Evolutionary conservation across 176 grass and related monocot species (phyloP), one percentile per base, ranked within the genome.

Genomic region (Pontederia crassipes): DNA sequence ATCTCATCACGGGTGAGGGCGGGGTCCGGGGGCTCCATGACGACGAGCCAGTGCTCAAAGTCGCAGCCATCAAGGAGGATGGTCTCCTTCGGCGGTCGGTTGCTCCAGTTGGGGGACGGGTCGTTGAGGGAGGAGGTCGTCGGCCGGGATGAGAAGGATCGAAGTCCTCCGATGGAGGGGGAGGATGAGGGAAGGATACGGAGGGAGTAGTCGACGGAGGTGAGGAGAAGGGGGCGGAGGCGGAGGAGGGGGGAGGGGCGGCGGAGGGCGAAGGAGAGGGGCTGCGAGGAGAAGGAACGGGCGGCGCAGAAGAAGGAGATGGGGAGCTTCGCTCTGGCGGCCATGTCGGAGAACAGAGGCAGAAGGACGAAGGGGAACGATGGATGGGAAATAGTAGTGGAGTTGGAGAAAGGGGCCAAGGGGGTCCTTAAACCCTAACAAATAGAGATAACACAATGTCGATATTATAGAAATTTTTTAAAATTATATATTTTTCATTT

Each of bases 31-130:
- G 82, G 80, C 12, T 95, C 90, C 83, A 95, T 58, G 65, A 95
- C 83, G 54, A 95, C 65, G 10, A 95, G 83, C 86, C 86, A 95
- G 58, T 95, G 91, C 75, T 95, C 83, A 57, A 95, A 95, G 73
- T 95, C 86, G 52, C 86, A 95, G 0, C 86, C 91, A 10, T 95
- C 91, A 16, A 90, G 74, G 46, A 90, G 75, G 49, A 95, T 90
- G 4, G 86, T 87, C 78, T 95, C 83, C 49, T 90, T 90, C 48
- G 90, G 83, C 0, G 90, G 90, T 5, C 80, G 77, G 55, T 84
- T 95, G 77, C 69, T 89, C 82, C 78, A 95, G 76, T 81, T 89
- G 7, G 90, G 85, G 15, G 73, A 86, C 48, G 82, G 78, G 64
- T 95, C 90, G 26, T 69, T 67, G 54, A 86, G 51, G 12, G 90